Percentiles rank a stretch among this genome's conserved stretches.
Conservation (phyloP, 495 filamentous ascomycete species). For the Neurospora sp. region DNA sequence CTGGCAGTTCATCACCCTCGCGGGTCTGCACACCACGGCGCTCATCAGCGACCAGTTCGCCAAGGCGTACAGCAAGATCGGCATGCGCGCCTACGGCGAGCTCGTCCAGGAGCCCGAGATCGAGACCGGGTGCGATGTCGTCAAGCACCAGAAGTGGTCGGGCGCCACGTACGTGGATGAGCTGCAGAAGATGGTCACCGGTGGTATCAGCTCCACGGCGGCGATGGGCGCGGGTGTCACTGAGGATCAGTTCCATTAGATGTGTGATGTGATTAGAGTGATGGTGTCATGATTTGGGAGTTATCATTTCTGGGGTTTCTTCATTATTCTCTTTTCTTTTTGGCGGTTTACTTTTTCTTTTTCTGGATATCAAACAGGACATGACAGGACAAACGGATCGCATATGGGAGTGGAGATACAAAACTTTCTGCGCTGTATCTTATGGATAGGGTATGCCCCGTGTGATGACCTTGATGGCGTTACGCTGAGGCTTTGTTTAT, state of each 20-base stretch:
- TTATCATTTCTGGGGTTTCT: background rate
- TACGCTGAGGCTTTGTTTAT: background rate
- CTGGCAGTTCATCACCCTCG: constrained; percentile 99
- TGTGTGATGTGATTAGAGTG: background rate
- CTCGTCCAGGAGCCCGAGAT: constrained; percentile 97
- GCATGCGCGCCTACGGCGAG: constrained; percentile 96
- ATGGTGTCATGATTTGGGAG: background rate
- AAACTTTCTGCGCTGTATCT: background rate
- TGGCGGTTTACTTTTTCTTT: background rate
- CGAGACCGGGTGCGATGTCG: constrained; percentile 78
- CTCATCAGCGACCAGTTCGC: constrained; percentile 84
- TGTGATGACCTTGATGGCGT: background rate
- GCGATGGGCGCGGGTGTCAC: constrained; percentile 98
- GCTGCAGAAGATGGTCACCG: constrained; percentile 92
- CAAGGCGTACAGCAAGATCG: constrained; percentile 65
- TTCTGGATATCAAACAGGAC: background rate
- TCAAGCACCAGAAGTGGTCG: constrained; percentile 98
- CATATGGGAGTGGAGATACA: background rate
- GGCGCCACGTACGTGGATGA: constrained; percentile 92
- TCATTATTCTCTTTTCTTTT: background rate
- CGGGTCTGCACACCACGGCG: constrained; percentile 92
- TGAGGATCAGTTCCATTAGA: constrained; percentile 79
- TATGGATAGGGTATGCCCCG: background rate
- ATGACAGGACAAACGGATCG: background rate
- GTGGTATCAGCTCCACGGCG: constrained; percentile 79